These are phyloP conservation scores for Thelonectria rubi DNA, from an alignment of 2,329 filamentous ascomycete species.

Conservation along the genomic window DNA sequence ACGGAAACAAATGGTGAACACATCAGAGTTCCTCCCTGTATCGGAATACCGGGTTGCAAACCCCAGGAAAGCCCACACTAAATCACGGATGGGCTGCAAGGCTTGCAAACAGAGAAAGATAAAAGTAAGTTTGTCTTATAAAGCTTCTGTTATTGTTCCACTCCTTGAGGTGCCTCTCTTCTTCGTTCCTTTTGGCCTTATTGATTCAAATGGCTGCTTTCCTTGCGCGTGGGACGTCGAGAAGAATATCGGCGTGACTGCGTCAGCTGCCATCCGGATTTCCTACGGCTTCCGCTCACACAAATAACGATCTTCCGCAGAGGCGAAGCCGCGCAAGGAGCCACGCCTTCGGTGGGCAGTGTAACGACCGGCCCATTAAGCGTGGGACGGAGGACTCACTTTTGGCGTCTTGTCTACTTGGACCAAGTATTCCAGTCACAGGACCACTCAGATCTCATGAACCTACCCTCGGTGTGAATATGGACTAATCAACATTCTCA, in stretches of 20 bases:
- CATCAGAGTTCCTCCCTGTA: not conserved
- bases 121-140: slow-evolving; percentile 3
- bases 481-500: not conserved
- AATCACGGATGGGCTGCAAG: slow-evolving; percentile 9
- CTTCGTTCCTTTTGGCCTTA: not conserved
- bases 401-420: too few species aligned
- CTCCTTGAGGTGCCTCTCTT: not conserved
- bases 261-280: not conserved
- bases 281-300: too few species aligned
- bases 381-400: too few species aligned
- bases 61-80: slow-evolving; percentile 7
- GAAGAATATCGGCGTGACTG: not conserved
- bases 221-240: not conserved
- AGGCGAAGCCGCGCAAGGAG: too few species aligned
- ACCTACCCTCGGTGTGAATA: not conserved
- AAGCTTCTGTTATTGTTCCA: not conserved
- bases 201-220: not conserved
- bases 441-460: too few species aligned
- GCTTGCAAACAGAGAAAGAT: slow-evolving; percentile 12
- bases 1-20: not conserved
- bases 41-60: not conserved
- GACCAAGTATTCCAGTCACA: too few species aligned
- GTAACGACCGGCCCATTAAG: too few species aligned
- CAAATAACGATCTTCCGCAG: too few species aligned
- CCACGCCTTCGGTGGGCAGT: too few species aligned